Conservation (phyloP, 768 basidiomycete species). For the Gymnopilus junonius region DNA sequence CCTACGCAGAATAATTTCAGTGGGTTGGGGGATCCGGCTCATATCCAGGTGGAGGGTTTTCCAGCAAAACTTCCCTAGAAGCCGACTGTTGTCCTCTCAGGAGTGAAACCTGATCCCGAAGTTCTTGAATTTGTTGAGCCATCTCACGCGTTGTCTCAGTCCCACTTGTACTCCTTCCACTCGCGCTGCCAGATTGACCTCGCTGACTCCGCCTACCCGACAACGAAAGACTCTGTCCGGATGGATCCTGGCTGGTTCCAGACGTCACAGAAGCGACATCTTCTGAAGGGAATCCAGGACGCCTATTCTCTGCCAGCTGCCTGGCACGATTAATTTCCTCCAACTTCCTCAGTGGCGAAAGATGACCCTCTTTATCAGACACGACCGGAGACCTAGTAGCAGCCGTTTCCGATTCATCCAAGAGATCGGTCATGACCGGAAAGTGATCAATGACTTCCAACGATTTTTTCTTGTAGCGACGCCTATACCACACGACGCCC, state of each 20-base stretch:
- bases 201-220: not conserved
- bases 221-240: not conserved
- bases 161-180: constrained; percentile 8
- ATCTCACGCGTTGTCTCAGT: constrained; percentile 25
- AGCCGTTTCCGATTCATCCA: not conserved
- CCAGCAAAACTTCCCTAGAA: constrained; percentile 31
- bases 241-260: not conserved
- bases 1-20: no score
- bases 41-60: constrained; percentile 38
- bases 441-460: not conserved
- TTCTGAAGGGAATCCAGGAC: not conserved
- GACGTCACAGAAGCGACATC: not conserved
- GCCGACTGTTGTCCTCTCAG: constrained; percentile 28
- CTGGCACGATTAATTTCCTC: not conserved
- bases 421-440: not conserved
- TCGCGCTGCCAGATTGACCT: not conserved
- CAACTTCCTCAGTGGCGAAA: not conserved
- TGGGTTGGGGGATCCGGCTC: not conserved
- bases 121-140: constrained; percentile 26
- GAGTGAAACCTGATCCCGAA: constrained; percentile 27
- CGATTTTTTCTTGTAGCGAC: constrained; percentile 1
- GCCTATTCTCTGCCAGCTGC: not conserved
- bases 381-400: not conserved
- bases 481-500: constrained; percentile 6
- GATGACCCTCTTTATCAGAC: not conserved